Percentiles rank a stretch among this genome's conserved stretches.
phyloP scores from a whole-genome alignment of 345 rosid genomes.

The Cardiospermum halicacabum region DNA sequence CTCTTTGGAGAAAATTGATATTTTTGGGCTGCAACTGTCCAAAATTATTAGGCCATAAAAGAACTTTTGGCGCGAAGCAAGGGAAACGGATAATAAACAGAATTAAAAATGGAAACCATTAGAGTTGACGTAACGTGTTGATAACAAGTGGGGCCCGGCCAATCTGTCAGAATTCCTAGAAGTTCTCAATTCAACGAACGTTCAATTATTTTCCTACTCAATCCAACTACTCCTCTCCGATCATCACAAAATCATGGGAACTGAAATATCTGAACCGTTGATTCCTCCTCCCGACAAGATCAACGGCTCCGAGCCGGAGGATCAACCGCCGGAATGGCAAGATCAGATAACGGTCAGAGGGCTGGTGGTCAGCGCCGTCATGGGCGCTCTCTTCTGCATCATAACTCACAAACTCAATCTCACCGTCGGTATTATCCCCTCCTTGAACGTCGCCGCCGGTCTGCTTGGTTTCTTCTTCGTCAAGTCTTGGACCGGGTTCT shows the following conservation, averaged over 20 bases:
- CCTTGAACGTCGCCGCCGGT: constrained; percentile 89
- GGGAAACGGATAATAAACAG: too few species aligned
- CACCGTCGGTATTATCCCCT: constrained; percentile 88
- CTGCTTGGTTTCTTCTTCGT: constrained; percentile 88
- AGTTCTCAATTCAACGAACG: too few species aligned
- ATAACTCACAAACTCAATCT: constrained; percentile 87
- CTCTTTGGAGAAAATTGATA: too few species aligned
- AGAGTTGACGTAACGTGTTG: too few species aligned
- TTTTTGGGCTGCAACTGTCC: too few species aligned
- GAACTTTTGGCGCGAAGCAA: too few species aligned
- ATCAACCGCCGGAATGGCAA: constrained; percentile 73
- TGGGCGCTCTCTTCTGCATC: constrained; percentile 77
- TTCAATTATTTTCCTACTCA: too few species aligned
- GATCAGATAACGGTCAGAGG: constrained; percentile 90
- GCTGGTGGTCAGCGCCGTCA: constrained; percentile 54
- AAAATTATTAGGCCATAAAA: too few species aligned
- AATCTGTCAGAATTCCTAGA: too few species aligned
- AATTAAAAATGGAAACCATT: too few species aligned
- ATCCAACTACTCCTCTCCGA: not conserved
- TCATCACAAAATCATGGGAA: constrained; percentile 38
- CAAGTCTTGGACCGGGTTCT: constrained; percentile 79
- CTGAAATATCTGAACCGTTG: constrained; percentile 25
- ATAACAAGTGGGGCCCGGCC: too few species aligned
- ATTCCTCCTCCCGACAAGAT: constrained; percentile 26
- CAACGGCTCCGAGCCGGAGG: constrained; percentile 43